Conservation (phyloP, 108 stramenopile genomes). For the Aurantiochytrium sp. region DNA sequence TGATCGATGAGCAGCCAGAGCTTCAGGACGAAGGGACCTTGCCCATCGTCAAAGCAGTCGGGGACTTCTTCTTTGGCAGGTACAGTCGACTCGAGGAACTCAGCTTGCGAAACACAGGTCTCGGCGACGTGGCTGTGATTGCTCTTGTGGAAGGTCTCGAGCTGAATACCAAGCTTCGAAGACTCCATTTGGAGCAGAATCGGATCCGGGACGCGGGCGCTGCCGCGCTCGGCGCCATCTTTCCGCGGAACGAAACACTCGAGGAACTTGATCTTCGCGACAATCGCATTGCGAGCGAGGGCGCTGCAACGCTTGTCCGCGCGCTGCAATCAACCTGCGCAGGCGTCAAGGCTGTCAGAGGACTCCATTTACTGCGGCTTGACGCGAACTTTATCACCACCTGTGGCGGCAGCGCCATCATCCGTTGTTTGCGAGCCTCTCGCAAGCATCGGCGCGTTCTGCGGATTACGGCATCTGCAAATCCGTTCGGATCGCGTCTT, state of each 20-base stretch:
- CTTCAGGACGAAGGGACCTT: neutral
- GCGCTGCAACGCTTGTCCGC: neutral
- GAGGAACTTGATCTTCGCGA: neutral
- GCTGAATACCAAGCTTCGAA: neutral
- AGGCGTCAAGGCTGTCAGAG: neutral
- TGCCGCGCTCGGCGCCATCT: neutral
- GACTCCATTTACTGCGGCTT: neutral
- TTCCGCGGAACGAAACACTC: neutral
- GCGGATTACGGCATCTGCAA: neutral
- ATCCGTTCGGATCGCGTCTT: neutral
- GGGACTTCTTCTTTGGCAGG: conserved; percentile 7
- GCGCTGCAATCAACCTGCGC: neutral
- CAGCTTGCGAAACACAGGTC: neutral
- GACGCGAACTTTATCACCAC: neutral
- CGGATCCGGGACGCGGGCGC: neutral
- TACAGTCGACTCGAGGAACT: neutral
- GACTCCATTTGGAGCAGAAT: neutral
- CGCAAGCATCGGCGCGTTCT: neutral
- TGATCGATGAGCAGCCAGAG: neutral
- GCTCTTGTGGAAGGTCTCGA: neutral
- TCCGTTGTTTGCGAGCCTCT: neutral
- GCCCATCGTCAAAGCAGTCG: neutral
- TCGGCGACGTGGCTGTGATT: neutral
- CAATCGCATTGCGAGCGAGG: neutral
- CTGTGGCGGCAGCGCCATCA: neutral